A percentile compares a stretch with the other conserved stretches of the same genome.
phyloP scores from a whole-genome alignment of 345 rosid genomes.

The Salix purpurea region DNA sequence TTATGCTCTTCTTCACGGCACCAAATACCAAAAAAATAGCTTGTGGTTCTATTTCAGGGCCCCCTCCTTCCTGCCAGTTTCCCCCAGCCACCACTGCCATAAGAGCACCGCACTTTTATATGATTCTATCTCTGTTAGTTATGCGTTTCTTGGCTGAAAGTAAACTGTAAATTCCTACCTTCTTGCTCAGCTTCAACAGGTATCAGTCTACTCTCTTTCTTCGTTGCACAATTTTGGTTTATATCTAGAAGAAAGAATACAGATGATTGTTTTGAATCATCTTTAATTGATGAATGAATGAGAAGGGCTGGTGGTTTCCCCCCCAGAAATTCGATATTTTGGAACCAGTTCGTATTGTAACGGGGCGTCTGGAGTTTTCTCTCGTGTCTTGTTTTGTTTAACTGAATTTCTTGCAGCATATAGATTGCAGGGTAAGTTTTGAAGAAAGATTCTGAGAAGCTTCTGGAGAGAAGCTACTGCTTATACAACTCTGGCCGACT shows the following conservation, averaged over 20 bases:
- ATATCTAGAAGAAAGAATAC: no score
- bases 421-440: slow-evolving; percentile 24
- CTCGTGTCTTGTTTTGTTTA: background rate
- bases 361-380: slow-evolving; percentile 6
- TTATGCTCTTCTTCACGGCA: background rate
- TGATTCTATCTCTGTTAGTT: background rate
- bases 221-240: background rate
- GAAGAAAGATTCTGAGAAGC: slow-evolving; percentile 28
- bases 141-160: background rate
- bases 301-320: background rate
- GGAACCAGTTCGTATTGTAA: background rate
- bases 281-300: background rate
- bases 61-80: background rate
- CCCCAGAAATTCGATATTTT: background rate
- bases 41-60: no score
- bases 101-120: background rate
- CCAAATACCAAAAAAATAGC: no score
- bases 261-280: background rate
- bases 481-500: slow-evolving; percentile 72
- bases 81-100: background rate
- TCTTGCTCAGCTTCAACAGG: background rate
- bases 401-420: background rate
- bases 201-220: background rate
- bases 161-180: background rate
- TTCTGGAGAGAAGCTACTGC: slow-evolving; percentile 55